Conservation (phyloP, 164 flowering plant species). For the Dillenia suffruticosa region DNA sequence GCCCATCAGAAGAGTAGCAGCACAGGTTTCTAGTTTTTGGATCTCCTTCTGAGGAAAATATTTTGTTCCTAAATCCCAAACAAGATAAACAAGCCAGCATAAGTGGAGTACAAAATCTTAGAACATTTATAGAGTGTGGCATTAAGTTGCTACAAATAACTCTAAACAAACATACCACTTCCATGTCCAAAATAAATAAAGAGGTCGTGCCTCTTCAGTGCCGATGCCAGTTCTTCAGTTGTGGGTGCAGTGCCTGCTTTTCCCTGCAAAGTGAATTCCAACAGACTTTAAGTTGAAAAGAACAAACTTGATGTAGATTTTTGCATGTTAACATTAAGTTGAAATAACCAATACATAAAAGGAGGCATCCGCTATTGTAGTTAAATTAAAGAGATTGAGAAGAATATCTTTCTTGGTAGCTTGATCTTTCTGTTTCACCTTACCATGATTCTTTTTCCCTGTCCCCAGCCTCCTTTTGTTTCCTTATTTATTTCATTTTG, state of each 20-base stretch:
- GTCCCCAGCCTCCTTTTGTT: neutral
- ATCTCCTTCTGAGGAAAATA: constrained; percentile 69
- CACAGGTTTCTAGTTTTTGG: constrained; percentile 67
- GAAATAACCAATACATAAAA: too few species aligned
- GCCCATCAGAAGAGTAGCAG: constrained; percentile 90
- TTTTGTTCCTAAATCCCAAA: constrained; percentile 56
- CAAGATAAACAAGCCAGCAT: neutral
- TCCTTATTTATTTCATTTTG: neutral
- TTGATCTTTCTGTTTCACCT: too few species aligned
- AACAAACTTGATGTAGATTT: neutral
- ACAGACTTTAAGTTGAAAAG: neutral
- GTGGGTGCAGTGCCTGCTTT: constrained; percentile 75
- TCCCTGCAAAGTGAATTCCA: constrained; percentile 43
- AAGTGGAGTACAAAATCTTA: constrained; percentile 1
- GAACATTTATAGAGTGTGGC: neutral
- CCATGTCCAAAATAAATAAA: constrained; percentile 96
- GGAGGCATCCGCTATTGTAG: too few species aligned
- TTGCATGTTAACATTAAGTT: too few species aligned
- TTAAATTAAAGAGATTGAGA: too few species aligned
- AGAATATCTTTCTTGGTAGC: too few species aligned
- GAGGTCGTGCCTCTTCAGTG: constrained; percentile 75
- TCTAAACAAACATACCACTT: constrained; percentile 58
- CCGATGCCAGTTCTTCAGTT: constrained; percentile 57
- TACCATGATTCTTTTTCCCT: too few species aligned
- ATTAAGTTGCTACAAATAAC: neutral